Evolutionary conservation across 352 stramenopile genomes (phyloP).

Genomic region (Pythium folliculosum): DNA sequence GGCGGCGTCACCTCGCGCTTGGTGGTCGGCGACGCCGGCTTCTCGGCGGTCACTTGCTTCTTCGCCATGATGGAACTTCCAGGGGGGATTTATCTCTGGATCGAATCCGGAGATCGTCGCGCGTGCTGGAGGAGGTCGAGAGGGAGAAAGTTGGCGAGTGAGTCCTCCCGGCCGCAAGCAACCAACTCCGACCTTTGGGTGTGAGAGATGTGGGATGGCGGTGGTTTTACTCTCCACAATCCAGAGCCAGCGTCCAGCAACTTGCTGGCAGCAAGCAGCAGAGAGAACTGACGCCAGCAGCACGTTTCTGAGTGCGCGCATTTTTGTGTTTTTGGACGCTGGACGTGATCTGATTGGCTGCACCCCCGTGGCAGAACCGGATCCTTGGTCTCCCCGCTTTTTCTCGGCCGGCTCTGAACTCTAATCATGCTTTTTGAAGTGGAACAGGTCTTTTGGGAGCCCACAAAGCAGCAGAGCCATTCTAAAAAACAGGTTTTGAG

Average conservation of each 20-base stretch:
- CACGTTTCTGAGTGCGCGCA: slow-evolving; percentile 23
- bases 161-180: neutral
- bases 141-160: slow-evolving; percentile 20
- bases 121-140: slow-evolving; percentile 2
- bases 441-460: neutral
- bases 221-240: neutral
- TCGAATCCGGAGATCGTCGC: neutral
- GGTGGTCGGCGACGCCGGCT: slow-evolving; percentile 12
- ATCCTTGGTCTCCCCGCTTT: slow-evolving; percentile 6
- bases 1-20: slow-evolving; percentile 1
- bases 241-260: neutral
- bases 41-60: slow-evolving; percentile 23
- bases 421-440: neutral
- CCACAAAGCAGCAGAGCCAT: too few species aligned
- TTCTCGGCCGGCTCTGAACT: neutral
- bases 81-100: neutral
- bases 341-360: slow-evolving; percentile 15
- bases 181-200: slow-evolving; percentile 5
- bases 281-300: slow-evolving; percentile 17
- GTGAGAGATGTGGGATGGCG: neutral
- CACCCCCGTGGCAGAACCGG: slow-evolving; percentile 8
- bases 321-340: slow-evolving; percentile 2
- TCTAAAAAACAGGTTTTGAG: too few species aligned
- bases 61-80: slow-evolving; percentile 15
- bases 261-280: too few species aligned